phyloP scores from a whole-genome alignment of 2,329 filamentous ascomycete species.

The Trichophaea hybrida region DNA sequence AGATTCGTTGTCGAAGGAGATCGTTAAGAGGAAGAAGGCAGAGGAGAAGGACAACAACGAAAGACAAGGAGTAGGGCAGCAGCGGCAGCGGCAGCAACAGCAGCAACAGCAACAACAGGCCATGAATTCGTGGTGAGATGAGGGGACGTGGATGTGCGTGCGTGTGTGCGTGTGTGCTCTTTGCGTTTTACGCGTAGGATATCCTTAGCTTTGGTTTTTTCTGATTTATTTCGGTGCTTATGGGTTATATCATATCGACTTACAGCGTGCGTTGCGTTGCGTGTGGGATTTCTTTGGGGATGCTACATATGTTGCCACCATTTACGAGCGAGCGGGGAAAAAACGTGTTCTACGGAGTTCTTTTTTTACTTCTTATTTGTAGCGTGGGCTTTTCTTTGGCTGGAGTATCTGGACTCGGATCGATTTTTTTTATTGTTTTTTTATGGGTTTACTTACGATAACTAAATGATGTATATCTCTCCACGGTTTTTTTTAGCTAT shows the following conservation, averaged over 20 bases:
- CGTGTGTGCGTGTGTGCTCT: constrained; percentile 34
- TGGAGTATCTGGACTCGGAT: no score
- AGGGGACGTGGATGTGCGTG: constrained; percentile 30
- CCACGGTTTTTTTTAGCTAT: no score
- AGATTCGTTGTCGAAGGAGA: constrained; percentile 18
- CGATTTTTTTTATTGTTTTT: no score
- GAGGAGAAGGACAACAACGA: background rate
- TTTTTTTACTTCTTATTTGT: no score
- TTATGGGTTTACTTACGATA: no score
- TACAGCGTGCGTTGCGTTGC: background rate
- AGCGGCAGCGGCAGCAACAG: background rate
- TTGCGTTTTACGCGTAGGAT: constrained; percentile 9
- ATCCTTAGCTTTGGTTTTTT: background rate
- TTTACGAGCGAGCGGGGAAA: no score
- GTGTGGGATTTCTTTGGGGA: background rate
- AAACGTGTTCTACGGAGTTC: no score
- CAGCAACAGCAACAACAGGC: background rate
- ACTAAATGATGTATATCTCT: no score
- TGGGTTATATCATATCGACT: constrained; percentile 25
- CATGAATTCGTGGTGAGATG: constrained; percentile 23
- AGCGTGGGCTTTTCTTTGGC: no score
- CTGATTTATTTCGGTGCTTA: constrained; percentile 27
- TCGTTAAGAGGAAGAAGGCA: constrained; percentile 16
- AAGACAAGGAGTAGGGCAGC: background rate
- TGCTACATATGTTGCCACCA: background rate